Conservation (phyloP, 331 rosid species). For the Pyracantha coccinea region DNA sequence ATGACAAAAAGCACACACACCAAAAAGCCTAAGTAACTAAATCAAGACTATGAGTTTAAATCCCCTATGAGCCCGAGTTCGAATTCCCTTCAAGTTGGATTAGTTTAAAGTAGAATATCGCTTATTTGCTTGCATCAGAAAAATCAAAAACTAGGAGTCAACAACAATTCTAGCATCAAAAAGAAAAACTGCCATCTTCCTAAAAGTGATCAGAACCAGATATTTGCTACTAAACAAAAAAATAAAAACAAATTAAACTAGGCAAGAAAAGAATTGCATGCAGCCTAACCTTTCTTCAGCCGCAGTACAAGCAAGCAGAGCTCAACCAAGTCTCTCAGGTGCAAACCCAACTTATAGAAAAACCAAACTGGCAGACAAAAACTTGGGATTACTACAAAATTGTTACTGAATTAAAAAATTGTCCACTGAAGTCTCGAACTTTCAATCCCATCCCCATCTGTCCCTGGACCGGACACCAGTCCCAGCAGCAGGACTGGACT, state of each 20-base stretch:
- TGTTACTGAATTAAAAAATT: too few relatives aligned
- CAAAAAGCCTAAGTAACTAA: too few relatives aligned
- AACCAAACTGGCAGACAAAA: neutral
- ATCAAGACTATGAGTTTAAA: neutral
- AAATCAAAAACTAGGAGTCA: neutral
- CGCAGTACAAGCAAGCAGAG: neutral
- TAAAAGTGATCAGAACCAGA: neutral
- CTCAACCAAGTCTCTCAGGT: neutral
- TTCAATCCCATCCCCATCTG: constrained; percentile 23
- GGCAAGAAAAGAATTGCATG: neutral
- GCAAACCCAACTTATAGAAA: constrained; percentile 5
- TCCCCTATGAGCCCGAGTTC: neutral
- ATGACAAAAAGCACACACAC: too few relatives aligned
- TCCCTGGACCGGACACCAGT: constrained; percentile 12
- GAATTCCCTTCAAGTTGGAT: neutral
- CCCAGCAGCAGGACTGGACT: neutral
- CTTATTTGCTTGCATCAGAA: too few relatives aligned
- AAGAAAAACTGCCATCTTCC: neutral
- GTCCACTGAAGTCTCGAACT: neutral
- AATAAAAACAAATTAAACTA: neutral
- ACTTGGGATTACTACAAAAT: neutral
- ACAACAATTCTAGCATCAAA: neutral
- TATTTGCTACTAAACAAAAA: neutral
- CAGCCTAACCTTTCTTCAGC: constrained; percentile 1
- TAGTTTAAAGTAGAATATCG: neutral